phyloP scores from a whole-genome alignment of 2,329 filamentous ascomycete genomes.

The Exophiala alcalophila region DNA sequence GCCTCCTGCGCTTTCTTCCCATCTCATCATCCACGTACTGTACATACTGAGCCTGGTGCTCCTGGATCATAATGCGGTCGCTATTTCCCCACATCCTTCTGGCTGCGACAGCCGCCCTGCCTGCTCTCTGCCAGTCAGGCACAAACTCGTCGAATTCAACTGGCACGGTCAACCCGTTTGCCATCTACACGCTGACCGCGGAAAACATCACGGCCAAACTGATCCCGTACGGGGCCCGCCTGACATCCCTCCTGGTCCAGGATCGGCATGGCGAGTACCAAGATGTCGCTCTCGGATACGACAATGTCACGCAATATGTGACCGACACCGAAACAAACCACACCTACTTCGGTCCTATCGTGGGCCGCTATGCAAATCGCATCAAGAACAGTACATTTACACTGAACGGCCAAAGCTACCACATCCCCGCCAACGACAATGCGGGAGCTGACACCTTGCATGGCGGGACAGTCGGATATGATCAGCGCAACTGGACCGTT shows the following conservation, averaged over 20 bases:
- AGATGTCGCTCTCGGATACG: constrained; percentile 52
- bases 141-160: constrained; percentile 15
- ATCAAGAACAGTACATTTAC: constrained; percentile 57
- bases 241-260: constrained; percentile 49
- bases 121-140: constrained; percentile 20
- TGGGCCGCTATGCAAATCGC: constrained; percentile 54
- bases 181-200: constrained; percentile 46
- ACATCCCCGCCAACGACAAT: constrained; percentile 53
- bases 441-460: constrained; percentile 52
- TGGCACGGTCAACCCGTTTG: constrained; percentile 34
- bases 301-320: constrained; percentile 45
- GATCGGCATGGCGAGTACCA: constrained; percentile 49
- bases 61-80: constrained; percentile 12
- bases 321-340: constrained; percentile 47
- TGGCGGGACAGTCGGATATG: constrained; percentile 49
- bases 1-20: not conserved
- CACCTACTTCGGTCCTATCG: constrained; percentile 48
- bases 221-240: constrained; percentile 48
- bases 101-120: constrained; percentile 10
- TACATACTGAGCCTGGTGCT: not conserved
- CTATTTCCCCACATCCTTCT: constrained; percentile 5
- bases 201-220: constrained; percentile 49
- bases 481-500: constrained; percentile 51
- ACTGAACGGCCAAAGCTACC: constrained; percentile 47
- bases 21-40: not conserved